phyloP scores from a whole-genome alignment of 108 stramenopile species.

The Fistulifera pelliculosa region DNA sequence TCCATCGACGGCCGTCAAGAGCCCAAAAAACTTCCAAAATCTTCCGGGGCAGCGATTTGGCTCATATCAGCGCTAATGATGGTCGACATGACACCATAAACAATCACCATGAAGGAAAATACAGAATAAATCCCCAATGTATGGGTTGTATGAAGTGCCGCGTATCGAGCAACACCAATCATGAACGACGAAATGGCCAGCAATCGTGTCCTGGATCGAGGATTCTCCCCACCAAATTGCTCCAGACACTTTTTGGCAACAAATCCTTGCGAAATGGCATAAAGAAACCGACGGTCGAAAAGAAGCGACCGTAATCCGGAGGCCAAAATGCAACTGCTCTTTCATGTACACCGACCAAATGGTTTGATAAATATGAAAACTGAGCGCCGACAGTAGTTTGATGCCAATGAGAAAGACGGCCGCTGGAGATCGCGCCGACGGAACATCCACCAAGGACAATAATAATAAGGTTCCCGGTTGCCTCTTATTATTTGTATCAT shows the following conservation, averaged over 20 bases:
- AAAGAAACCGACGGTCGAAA: constrained; percentile 74
- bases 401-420: constrained; percentile 47
- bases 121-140: constrained; percentile 40
- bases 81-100: constrained; percentile 71
- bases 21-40: constrained; percentile 70
- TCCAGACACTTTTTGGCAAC: constrained; percentile 51
- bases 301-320: constrained; percentile 69
- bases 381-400: constrained; percentile 59
- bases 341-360: constrained; percentile 72
- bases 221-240: constrained; percentile 21
- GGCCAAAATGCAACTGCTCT: constrained; percentile 67
- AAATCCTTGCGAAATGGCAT: constrained; percentile 77
- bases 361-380: constrained; percentile 79
- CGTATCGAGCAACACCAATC: constrained; percentile 48
- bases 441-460: constrained; percentile 26
- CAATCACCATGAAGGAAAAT: constrained; percentile 58
- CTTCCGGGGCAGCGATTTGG: constrained; percentile 46
- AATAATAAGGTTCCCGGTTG: constrained; percentile 10
- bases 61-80: constrained; percentile 67
- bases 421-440: constrained; percentile 47
- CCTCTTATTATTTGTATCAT: constrained; percentile 6
- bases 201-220: constrained; percentile 31
- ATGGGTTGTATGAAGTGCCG: constrained; percentile 48
- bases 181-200: constrained; percentile 42
- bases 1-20: constrained; percentile 62